Evolutionary conservation across 2,329 filamentous ascomycete species (phyloP).

Genomic region (Microcera coccophila): DNA sequence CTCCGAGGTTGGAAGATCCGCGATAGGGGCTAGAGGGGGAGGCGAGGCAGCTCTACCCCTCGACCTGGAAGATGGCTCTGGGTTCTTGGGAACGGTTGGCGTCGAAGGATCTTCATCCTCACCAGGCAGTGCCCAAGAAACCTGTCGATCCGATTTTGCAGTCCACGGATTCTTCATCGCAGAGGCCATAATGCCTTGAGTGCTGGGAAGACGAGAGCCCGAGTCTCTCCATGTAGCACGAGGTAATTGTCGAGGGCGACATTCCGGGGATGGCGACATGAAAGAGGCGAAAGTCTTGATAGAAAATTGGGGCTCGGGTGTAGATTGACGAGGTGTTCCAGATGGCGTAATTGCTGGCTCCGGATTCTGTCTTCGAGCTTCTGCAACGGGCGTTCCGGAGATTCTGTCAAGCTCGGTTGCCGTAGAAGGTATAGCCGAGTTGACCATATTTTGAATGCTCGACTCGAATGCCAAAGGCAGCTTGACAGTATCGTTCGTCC

Average conservation of each 20-base stretch:
- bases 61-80: background rate
- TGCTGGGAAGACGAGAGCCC: constrained; percentile 27
- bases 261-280: constrained; percentile 47
- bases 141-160: constrained; percentile 27
- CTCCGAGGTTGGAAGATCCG: constrained; percentile 33
- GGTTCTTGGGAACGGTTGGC: constrained; percentile 6
- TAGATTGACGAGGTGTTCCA: constrained; percentile 27
- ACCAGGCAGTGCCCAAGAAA: constrained; percentile 37
- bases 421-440: background rate
- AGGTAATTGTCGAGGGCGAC: constrained; percentile 15
- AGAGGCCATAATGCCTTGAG: constrained; percentile 35
- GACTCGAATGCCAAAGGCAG: background rate
- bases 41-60: constrained; percentile 37
- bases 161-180: constrained; percentile 34
- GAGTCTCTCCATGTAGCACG: constrained; percentile 19
- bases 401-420: background rate
- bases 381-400: constrained; percentile 1
- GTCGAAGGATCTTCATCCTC: constrained; percentile 15
- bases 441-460: background rate
- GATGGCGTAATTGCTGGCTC: constrained; percentile 2
- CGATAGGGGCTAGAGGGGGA: constrained; percentile 37
- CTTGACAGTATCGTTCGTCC: constrained; percentile 9
- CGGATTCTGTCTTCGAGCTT: constrained; percentile 7
- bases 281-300: constrained; percentile 52
- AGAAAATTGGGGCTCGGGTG: constrained; percentile 46